Percentiles rank a stretch among this genome's conserved stretches.
These are phyloP conservation scores for Rutstroemia sp. DNA, from an alignment of 2,329 filamentous ascomycete genomes.

Conservation along the genomic window DNA sequence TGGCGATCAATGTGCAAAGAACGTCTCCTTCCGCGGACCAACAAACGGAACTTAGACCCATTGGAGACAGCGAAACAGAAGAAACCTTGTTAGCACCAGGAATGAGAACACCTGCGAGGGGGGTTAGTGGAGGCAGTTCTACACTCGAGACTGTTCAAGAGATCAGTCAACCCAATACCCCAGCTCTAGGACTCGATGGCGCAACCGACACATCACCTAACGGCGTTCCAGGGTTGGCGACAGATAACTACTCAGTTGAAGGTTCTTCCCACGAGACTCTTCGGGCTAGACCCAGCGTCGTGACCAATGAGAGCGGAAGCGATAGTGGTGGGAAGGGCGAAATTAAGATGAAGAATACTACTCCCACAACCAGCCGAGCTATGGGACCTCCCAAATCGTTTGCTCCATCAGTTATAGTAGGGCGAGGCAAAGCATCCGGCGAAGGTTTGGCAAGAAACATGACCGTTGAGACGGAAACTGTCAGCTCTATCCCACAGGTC, in stretches of 20 bases:
- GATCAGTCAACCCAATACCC: conserved; percentile 69
- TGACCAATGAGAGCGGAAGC: conserved; percentile 50
- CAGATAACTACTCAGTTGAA: conserved; percentile 31
- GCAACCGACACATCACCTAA: conserved; percentile 41
- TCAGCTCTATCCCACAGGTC: conserved; percentile 81
- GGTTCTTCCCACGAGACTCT: conserved; percentile 30
- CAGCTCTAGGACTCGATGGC: conserved; percentile 42
- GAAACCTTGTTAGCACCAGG: conserved; percentile 34
- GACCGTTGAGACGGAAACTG: conserved; percentile 97
- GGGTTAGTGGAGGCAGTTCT: conserved; percentile 50
- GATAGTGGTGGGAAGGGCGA: conserved; percentile 56
- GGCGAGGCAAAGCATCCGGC: conserved; percentile 56
- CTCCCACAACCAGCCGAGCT: conserved; percentile 39
- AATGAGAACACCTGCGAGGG: conserved; percentile 53
- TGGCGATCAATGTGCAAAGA: conserved; percentile 46
- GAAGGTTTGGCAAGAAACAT: conserved; percentile 82
- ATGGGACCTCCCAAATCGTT: conserved; percentile 57
- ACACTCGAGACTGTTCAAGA: conserved; percentile 88
- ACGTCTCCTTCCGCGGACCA: conserved; percentile 34
- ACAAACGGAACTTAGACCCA: conserved; percentile 25
- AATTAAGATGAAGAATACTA: conserved; percentile 27
- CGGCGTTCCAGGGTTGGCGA: conserved; percentile 39
- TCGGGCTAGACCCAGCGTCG: conserved; percentile 40
- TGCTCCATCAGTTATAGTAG: conserved; percentile 47
- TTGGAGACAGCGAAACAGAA: conserved; percentile 22